A percentile compares a stretch with the other conserved stretches of the same genome.
phyloP scores from a whole-genome alignment of 169 alveolate species.

The Plasmodium blacklocki region DNA sequence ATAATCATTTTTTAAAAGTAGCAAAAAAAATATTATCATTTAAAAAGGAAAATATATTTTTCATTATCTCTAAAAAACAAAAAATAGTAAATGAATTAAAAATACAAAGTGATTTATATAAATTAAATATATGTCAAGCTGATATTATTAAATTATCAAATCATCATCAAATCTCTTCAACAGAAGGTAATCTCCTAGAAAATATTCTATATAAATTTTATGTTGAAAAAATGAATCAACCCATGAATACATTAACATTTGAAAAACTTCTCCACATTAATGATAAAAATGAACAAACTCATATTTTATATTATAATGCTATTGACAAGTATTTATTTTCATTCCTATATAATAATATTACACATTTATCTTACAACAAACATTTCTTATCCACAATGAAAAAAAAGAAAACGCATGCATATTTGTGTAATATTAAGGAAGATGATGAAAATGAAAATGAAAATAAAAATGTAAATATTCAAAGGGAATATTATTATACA shows the following conservation, averaged over 20 bases:
- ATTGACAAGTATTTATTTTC: background rate
- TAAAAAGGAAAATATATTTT: conserved; percentile 29
- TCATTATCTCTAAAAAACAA: conserved; percentile 10
- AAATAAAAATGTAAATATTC: background rate
- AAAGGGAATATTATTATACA: background rate
- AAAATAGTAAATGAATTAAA: background rate
- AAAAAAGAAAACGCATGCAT: too few species aligned
- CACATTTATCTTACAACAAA: background rate
- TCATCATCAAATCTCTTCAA: too few species aligned
- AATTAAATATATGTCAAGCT: background rate
- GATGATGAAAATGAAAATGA: too few species aligned
- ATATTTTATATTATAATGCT: too few species aligned
- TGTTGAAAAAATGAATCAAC: too few species aligned
- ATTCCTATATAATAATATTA: conserved; percentile 21
- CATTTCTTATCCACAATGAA: too few species aligned
- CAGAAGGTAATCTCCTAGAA: too few species aligned
- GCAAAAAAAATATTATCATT: background rate
- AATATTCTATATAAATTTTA: too few species aligned
- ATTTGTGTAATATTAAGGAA: too few species aligned
- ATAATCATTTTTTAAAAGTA: conserved; percentile 14
- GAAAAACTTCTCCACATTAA: too few species aligned
- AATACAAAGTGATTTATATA: background rate
- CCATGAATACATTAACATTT: too few species aligned
- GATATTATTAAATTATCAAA: conserved; percentile 9
- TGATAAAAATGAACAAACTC: too few species aligned